These are phyloP conservation scores for Pestalotiopsis sp. DNA, from an alignment of 2,329 filamentous ascomycete species.

Conservation along the genomic window DNA sequence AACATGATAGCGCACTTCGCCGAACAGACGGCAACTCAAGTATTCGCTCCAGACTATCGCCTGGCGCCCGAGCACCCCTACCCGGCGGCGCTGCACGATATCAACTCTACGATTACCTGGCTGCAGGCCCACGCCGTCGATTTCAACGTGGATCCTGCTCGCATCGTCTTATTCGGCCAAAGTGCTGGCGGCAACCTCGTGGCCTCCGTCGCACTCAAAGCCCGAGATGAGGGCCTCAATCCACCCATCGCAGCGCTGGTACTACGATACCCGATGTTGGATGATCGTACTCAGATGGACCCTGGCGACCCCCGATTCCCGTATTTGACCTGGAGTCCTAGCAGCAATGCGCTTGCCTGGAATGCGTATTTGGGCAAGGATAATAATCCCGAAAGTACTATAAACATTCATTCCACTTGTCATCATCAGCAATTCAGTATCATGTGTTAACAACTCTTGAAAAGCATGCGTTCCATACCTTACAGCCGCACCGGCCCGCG, in stretches of 20 bases:
- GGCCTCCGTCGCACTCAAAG: slow-evolving; percentile 41
- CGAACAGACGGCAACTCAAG: slow-evolving; percentile 19
- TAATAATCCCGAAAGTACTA: too few species aligned
- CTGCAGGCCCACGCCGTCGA: slow-evolving; percentile 34
- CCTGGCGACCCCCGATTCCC: slow-evolving; percentile 21
- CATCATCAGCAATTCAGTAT: not conserved
- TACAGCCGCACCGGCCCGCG: slow-evolving; percentile 19
- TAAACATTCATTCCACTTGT: not conserved
- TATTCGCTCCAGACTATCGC: slow-evolving; percentile 47
- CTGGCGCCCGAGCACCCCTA: slow-evolving; percentile 52
- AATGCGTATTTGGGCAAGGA: not conserved
- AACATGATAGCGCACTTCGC: slow-evolving; percentile 18
- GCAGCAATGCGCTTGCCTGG: not conserved
- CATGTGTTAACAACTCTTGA: not conserved
- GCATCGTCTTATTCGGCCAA: slow-evolving; percentile 22
- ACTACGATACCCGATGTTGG: slow-evolving; percentile 36
- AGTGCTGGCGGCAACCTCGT: slow-evolving; percentile 27
- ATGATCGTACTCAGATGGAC: slow-evolving; percentile 28
- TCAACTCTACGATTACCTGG: slow-evolving; percentile 28
- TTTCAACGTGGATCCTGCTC: slow-evolving; percentile 26
- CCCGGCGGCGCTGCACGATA: slow-evolving; percentile 45
- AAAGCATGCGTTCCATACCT: not conserved
- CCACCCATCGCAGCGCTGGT: slow-evolving; percentile 31
- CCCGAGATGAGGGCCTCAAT: slow-evolving; percentile 26
- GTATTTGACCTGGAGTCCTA: slow-evolving; percentile 11